Percentiles rank a stretch among this genome's conserved stretches.
Evolutionary conservation across 352 stramenopile species (phyloP).

Genomic region (Peronospora belbahrii): DNA sequence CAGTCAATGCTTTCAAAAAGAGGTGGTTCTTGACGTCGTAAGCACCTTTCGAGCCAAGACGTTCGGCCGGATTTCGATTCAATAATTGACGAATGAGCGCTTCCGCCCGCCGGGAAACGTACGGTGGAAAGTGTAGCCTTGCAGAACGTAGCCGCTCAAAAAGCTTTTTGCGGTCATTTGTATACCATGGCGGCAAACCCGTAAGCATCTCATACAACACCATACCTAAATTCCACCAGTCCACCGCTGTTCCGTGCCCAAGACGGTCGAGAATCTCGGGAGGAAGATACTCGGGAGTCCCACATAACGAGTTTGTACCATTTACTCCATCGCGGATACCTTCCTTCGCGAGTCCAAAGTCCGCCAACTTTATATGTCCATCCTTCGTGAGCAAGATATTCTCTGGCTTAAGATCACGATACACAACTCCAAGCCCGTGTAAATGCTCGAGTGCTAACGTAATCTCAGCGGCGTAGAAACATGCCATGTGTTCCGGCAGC

Average conservation of each 20-base stretch:
- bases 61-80: slow-evolving; percentile 65
- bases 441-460: slow-evolving; percentile 78
- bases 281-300: slow-evolving; percentile 84
- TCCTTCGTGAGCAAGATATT: slow-evolving; percentile 74
- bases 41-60: slow-evolving; percentile 59
- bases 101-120: slow-evolving; percentile 68
- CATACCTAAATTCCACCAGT: slow-evolving; percentile 90
- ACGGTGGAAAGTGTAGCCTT: slow-evolving; percentile 77
- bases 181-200: slow-evolving; percentile 83
- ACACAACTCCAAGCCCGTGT: slow-evolving; percentile 76
- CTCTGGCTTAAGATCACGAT: slow-evolving; percentile 71
- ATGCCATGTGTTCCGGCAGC: slow-evolving; percentile 81
- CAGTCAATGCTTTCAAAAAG: slow-evolving; percentile 81
- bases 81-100: slow-evolving; percentile 74
- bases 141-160: slow-evolving; percentile 78
- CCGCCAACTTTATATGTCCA: slow-evolving; percentile 85
- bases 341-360: slow-evolving; percentile 82
- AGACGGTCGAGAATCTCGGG: slow-evolving; percentile 77
- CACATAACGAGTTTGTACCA: slow-evolving; percentile 76
- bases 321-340: slow-evolving; percentile 57
- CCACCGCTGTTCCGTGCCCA: slow-evolving; percentile 86
- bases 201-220: slow-evolving; percentile 81
- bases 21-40: slow-evolving; percentile 62
- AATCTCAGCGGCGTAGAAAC: slow-evolving; percentile 87
- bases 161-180: slow-evolving; percentile 83